Evolutionary conservation across 495 filamentous ascomycete genomes (phyloP), one percentile per base, ranked within the genome.

Genomic region (Penicillium verhagenii): DNA sequence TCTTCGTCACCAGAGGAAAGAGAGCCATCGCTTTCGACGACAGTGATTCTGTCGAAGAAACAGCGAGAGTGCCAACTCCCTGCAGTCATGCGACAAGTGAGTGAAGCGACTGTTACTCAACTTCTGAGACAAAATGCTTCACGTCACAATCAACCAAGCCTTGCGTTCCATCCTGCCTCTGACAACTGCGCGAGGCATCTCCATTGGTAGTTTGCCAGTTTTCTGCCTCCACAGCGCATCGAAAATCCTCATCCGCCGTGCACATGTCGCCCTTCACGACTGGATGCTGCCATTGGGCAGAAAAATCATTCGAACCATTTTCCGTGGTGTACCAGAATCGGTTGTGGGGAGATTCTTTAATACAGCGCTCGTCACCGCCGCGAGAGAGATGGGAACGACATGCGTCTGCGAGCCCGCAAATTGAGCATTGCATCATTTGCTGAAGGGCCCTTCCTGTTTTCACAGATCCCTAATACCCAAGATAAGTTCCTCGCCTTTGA

Each of bases 401-500:
- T 20, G 13, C 1, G 14, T 47, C 45, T 47, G 14, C 25, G 25
- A 47, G 26, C 26, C 45, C 19, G 45, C 6, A 33, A 0, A 10
- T 33, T 33, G 28, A 47, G 45, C 18, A 47, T 47, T 33, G 28
- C 4, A 47, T 47, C 21, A 47, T 47, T 47, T 33, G 25, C 45
- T 25, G 4, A 31, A 47, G 25, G 25, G 25, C 28, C 16, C 13
- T 23, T 21, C 28, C 43, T 46, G 25, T 18, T 28, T 46, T 28
- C 4, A 46, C 14, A 46, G 43, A 26, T n/a, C 45, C 45, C 25
- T 47, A 3, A 39, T 40, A 8, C 45, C 45, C 18, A 47, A 47
- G 13, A 47, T 47, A 33, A 47, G 20, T 47, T 47, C 25, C 45
- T 19, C 25, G 13, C 45, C 45, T 47, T 47, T n/a, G n/a, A n/a